Percentiles rank a stretch among this genome's conserved stretches.
Conservation (phyloP, 805 yeast species). For the Candida ipomoeae region DNA sequence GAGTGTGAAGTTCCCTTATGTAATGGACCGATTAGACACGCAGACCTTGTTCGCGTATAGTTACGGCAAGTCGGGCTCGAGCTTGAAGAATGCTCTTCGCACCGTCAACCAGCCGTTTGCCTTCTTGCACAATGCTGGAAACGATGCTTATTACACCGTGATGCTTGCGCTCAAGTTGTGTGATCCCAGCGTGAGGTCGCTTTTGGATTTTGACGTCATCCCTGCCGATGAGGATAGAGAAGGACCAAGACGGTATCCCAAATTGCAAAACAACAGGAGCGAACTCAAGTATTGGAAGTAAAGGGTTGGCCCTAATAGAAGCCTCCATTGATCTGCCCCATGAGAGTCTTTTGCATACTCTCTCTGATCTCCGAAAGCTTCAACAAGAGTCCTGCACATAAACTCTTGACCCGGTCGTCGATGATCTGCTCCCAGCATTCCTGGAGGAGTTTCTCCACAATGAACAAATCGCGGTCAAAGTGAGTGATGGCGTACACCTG, state of each 20-base stretch:
- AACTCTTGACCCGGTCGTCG: conserved; percentile 33
- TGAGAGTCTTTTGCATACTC: conserved; percentile 25
- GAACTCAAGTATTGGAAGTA: not conserved
- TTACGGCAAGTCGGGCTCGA: conserved; percentile 17
- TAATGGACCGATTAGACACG: conserved; percentile 18
- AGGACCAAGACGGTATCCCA: not conserved
- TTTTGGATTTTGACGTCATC: conserved; percentile 1
- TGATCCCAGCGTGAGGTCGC: conserved; percentile 18
- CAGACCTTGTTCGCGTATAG: conserved; percentile 13
- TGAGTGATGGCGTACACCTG: conserved; percentile 22
- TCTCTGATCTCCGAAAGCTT: conserved; percentile 21
- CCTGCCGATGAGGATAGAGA: conserved; percentile 2
- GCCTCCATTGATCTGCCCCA: conserved; percentile 27
- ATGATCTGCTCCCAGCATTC: conserved; percentile 33
- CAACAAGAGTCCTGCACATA: conserved; percentile 40
- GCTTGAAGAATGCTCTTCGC: conserved; percentile 20
- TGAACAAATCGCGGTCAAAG: conserved; percentile 15
- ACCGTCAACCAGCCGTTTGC: conserved; percentile 20
- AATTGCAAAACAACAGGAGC: conserved; percentile 2
- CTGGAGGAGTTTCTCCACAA: conserved; percentile 26
- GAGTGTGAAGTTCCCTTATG: conserved; percentile 5
- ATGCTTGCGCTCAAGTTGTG: conserved; percentile 22
- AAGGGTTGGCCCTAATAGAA: not conserved
- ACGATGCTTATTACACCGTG: conserved; percentile 26
- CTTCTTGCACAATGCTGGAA: conserved; percentile 26